Conservation (phyloP, 495 filamentous ascomycete species). For the Penicillium paxilli region DNA sequence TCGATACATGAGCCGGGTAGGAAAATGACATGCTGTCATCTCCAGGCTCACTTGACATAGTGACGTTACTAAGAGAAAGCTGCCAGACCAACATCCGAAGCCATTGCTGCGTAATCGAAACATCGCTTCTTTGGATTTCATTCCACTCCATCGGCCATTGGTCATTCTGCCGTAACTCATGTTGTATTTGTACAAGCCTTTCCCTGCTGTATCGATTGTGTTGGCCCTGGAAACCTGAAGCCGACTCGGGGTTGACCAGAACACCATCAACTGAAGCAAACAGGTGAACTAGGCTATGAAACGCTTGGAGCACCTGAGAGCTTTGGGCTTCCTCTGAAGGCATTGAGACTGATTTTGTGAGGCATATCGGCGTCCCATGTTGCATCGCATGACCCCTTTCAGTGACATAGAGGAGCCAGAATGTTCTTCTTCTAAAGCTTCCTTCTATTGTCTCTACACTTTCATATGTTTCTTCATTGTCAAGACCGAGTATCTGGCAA, state of each 20-base stretch:
- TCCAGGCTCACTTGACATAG: background rate
- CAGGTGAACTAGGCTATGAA: background rate
- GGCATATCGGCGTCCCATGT: background rate
- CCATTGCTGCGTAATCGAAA: conserved; percentile 1
- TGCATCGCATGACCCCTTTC: conserved; percentile 5
- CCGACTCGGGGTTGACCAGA: background rate
- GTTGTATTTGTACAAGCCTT: background rate
- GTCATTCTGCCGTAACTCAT: background rate
- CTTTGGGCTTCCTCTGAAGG: background rate
- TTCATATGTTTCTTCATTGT: background rate
- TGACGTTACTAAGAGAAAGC: conserved; percentile 1
- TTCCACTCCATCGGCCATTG: conserved; percentile 1
- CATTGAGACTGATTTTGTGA: background rate
- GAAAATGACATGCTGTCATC: conserved; percentile 3
- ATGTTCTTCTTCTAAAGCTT: background rate
- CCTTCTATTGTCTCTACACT: background rate
- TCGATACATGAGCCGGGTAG: conserved; percentile 1
- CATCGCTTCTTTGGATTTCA: background rate
- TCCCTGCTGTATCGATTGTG: background rate
- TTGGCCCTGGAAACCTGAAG: too few species aligned
- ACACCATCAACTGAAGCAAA: background rate
- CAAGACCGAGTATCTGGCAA: background rate
- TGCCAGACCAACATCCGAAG: background rate
- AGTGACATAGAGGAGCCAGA: conserved; percentile 1
- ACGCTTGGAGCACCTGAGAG: background rate